Conservation (phyloP, 2,329 filamentous ascomycete genomes). For the Pseudocercospora ulei region DNA sequence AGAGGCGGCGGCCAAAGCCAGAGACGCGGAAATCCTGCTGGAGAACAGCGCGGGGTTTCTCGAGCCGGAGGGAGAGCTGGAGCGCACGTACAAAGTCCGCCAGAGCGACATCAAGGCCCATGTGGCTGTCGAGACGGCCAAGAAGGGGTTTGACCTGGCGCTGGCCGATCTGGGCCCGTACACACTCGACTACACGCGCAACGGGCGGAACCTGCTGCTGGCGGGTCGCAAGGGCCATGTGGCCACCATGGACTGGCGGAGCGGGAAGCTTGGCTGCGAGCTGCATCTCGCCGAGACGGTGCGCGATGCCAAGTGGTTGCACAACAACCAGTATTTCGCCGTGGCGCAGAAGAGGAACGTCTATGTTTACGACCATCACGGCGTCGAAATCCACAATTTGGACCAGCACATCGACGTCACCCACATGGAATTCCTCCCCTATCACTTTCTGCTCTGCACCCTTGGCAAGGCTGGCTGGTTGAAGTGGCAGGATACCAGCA, state of each 20-base stretch:
- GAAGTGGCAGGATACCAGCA: slow-evolving; percentile 92
- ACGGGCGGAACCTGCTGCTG: slow-evolving; percentile 74
- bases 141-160: slow-evolving; percentile 86
- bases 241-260: slow-evolving; percentile 92
- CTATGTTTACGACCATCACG: slow-evolving; percentile 88
- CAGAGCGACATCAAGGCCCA: slow-evolving; percentile 72
- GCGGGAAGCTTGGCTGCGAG: slow-evolving; percentile 83
- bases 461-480: slow-evolving; percentile 73
- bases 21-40: slow-evolving; percentile 88
- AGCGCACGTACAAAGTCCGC: slow-evolving; percentile 82
- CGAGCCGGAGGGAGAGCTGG: slow-evolving; percentile 77
- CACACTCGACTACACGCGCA: slow-evolving; percentile 76
- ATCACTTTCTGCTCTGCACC: slow-evolving; percentile 87
- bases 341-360: slow-evolving; percentile 93
- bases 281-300: slow-evolving; percentile 84
- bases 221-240: slow-evolving; percentile 89
- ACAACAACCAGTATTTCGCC: slow-evolving; percentile 90
- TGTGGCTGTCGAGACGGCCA: slow-evolving; percentile 72
- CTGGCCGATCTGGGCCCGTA: slow-evolving; percentile 79
- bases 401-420: slow-evolving; percentile 83
- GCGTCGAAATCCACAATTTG: slow-evolving; percentile 85
- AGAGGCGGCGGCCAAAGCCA: slow-evolving; percentile 69
- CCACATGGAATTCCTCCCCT: slow-evolving; percentile 90
- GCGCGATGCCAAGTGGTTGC: slow-evolving; percentile 79
- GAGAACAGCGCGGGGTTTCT: slow-evolving; percentile 80